phyloP scores from a whole-genome alignment of 2,329 filamentous ascomycete species.

The Diplodia mutila region DNA sequence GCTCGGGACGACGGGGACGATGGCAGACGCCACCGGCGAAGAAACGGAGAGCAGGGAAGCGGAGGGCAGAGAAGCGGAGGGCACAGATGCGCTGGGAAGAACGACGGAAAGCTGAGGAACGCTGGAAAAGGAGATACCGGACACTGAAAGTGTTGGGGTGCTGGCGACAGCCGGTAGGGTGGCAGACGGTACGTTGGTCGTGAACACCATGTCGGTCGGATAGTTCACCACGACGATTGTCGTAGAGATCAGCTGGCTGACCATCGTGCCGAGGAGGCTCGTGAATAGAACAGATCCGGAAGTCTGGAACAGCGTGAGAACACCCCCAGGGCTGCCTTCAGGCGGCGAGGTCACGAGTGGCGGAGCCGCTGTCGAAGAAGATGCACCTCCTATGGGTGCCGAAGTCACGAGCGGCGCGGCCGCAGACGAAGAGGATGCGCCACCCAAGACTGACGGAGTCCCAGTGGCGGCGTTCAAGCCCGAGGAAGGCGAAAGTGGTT shows the following conservation, averaged over 20 bases:
- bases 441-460: not conserved
- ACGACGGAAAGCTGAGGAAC: too few relatives aligned
- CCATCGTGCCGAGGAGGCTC: not conserved
- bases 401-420: too few relatives aligned
- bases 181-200: not conserved
- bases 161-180: not conserved
- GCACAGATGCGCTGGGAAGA: too few relatives aligned
- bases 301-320: constrained; percentile 1
- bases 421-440: too few relatives aligned
- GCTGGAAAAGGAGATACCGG: not conserved
- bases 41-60: too few relatives aligned
- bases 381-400: too few relatives aligned
- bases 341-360: not conserved
- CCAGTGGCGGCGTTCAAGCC: not conserved
- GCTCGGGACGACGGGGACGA: too few relatives aligned
- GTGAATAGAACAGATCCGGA: not conserved
- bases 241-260: not conserved
- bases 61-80: too few relatives aligned
- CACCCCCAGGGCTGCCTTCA: too few relatives aligned
- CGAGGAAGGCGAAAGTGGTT: not conserved
- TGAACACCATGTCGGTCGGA: not conserved
- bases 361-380: too few relatives aligned
- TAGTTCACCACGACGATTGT: constrained; percentile 5
- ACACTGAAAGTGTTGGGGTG: not conserved
- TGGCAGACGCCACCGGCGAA: too few relatives aligned